A percentile compares a stretch with the other conserved stretches of the same genome.
phyloP scores from a whole-genome alignment of 2,329 filamentous ascomycete genomes.

The Byssochlamys sp. region DNA sequence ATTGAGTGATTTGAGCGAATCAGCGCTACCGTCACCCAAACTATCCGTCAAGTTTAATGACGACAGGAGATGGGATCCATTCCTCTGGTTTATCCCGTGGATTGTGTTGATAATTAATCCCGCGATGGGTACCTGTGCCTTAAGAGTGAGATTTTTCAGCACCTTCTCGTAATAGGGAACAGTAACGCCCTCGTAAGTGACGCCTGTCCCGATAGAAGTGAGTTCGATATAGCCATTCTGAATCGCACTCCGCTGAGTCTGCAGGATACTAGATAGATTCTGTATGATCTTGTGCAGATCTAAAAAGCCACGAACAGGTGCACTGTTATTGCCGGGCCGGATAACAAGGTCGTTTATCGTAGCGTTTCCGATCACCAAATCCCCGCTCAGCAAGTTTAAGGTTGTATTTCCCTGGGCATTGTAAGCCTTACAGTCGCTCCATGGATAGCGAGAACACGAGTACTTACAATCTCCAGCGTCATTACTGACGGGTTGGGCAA shows the following conservation, averaged over 20 bases:
- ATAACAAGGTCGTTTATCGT: constrained; percentile 43
- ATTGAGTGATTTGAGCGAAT: background rate
- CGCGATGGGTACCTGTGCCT: constrained; percentile 18
- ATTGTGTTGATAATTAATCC: constrained; percentile 22
- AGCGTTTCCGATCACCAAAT: constrained; percentile 40
- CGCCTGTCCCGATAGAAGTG: constrained; percentile 17
- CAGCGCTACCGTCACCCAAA: background rate
- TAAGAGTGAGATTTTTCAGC: constrained; percentile 22
- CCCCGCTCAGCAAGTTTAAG: constrained; percentile 41
- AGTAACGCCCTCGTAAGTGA: constrained; percentile 20
- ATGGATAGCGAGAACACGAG: background rate
- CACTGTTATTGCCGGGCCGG: constrained; percentile 44
- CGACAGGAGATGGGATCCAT: background rate
- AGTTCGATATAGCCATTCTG: constrained; percentile 19
- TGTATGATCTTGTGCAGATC: constrained; percentile 34
- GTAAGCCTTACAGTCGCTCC: background rate
- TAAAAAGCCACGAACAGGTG: constrained; percentile 40
- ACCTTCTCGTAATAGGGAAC: constrained; percentile 27
- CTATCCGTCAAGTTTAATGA: background rate
- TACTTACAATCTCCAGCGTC: constrained; percentile 41
- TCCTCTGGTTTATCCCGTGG: constrained; percentile 3
- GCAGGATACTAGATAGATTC: constrained; percentile 17
- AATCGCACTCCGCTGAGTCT: constrained; percentile 15
- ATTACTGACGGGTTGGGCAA: constrained; percentile 51
- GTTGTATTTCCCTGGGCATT: constrained; percentile 40